Evolutionary conservation across 1,284 basidiomycete genomes (phyloP), one percentile per base, ranked within the genome.

Genomic region (Moesziomyces antarcticus): DNA sequence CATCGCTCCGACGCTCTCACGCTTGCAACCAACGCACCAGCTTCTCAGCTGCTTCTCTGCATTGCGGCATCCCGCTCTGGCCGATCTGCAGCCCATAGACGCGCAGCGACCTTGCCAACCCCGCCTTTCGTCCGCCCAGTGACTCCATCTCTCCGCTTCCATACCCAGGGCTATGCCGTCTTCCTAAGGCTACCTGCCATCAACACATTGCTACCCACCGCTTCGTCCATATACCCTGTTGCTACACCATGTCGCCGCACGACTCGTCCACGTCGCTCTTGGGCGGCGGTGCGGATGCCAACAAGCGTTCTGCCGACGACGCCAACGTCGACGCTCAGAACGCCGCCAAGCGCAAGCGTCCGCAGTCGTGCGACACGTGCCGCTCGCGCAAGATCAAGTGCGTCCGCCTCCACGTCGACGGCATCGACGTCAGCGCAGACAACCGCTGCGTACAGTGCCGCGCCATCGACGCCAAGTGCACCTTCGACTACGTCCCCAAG

Each of bases 371-470:
- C 49, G 75, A 77, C 45, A 74, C 62, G 1, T 77, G 75, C 46
- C 71, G 75, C 21, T 65, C 68, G 10, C 62, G 75, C 56, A 77
- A 77, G 72, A 75, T 77, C 66, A 74, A 71, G 35, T 77, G 75
- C 42, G 69, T 75, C 18, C 64, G 67, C 7, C 57, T 72, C 6
- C 51, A 63, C n/a, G 47, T 63, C 20, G 67, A 73, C n/a, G 65
- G 70, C 40, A 49, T 56, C n/a, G 70, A 76, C 30, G 53, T 66
- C 13, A 52, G 62, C 8, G 42, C 62, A 5, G 72, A 77, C 45
- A 60, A 45, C 24, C 57, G 68, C 10, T 77, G 75, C 56, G 63
- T 74, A 13, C 75, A 74, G 56, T 77, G 75, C 27, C 63, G 69
- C 30, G 66, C 65, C 40, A 71, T 74, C 50, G 75, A 75, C 27